Percentiles rank a stretch among this genome's conserved stretches.
Conservation (phyloP, 768 basidiomycete species). For the Strobilomyces echinocephalus region DNA sequence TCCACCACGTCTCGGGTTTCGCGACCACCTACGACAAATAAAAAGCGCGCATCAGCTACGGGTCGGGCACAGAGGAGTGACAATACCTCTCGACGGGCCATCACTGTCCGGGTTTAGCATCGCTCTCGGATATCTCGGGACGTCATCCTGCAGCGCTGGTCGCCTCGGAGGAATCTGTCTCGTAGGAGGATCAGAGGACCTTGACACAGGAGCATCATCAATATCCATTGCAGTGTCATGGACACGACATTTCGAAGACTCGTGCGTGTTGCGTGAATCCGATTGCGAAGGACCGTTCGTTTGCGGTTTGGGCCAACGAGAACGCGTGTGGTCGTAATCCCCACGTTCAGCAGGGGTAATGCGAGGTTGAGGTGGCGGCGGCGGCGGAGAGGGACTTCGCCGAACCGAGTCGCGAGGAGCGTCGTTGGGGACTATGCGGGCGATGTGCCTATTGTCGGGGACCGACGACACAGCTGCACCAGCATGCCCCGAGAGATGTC, state of each 20-base stretch:
- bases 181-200: constrained; percentile 14
- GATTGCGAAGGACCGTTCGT: constrained; percentile 7
- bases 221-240: constrained; percentile 24
- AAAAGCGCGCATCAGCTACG: neutral
- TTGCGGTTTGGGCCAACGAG: constrained; percentile 13
- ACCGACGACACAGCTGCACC: constrained; percentile 1
- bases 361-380: constrained; percentile 2
- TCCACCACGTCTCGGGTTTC: constrained; percentile 20
- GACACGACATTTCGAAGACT: constrained; percentile 20
- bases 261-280: constrained; percentile 16
- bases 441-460: constrained; percentile 6
- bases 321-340: constrained; percentile 15
- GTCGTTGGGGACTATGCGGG: constrained; percentile 2
- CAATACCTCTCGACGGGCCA: constrained; percentile 12
- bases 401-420: constrained; percentile 7
- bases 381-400: constrained; percentile 10
- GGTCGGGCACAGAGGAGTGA: neutral
- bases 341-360: constrained; percentile 6
- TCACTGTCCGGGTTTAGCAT: constrained; percentile 29
- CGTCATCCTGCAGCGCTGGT: constrained; percentile 23
- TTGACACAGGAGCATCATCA: constrained; percentile 23
- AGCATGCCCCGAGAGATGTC: constrained; percentile 6
- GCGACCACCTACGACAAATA: constrained; percentile 8
- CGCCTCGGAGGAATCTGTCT: constrained; percentile 16
- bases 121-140: constrained; percentile 34